These are phyloP conservation scores for Sclerotinia nivalis DNA, from an alignment of 2,329 filamentous ascomycete genomes.

Conservation along the genomic window DNA sequence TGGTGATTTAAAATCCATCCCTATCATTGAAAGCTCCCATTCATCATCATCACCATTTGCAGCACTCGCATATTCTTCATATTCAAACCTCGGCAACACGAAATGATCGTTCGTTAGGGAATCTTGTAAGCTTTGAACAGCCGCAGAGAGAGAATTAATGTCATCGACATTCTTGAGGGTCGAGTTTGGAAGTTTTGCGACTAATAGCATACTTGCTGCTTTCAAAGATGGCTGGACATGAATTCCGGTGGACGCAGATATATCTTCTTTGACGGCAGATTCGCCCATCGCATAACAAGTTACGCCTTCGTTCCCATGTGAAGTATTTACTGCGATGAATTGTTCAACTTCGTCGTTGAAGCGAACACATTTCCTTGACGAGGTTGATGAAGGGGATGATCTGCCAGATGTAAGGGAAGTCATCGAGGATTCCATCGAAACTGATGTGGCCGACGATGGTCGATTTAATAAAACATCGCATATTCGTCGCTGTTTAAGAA, in stretches of 20 bases:
- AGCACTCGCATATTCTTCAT: constrained; percentile 10
- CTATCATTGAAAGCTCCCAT: constrained; percentile 24
- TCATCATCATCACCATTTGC: constrained; percentile 20
- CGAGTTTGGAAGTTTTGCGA: constrained; percentile 18
- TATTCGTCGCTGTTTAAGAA: constrained; percentile 94
- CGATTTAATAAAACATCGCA: constrained; percentile 92
- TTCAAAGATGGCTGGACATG: background rate
- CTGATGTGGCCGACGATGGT: constrained; percentile 66
- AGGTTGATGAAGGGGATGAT: constrained; percentile 17
- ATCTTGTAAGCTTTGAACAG: constrained; percentile 12
- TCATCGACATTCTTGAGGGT: background rate
- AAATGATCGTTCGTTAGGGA: constrained; percentile 22
- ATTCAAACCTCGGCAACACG: constrained; percentile 14
- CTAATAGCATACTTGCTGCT: background rate
- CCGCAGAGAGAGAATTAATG: constrained; percentile 4
- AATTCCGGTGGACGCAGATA: background rate
- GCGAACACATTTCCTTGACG: constrained; percentile 22
- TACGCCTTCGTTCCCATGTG: background rate
- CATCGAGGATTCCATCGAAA: background rate
- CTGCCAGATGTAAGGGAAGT: constrained; percentile 17
- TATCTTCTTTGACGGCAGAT: background rate
- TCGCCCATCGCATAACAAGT: background rate
- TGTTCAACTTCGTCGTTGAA: constrained; percentile 24
- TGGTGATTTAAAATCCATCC: constrained; percentile 13
- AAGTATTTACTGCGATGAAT: constrained; percentile 18